Conservation (phyloP, 441 rosid species). For the Populus hybrid region DNA sequence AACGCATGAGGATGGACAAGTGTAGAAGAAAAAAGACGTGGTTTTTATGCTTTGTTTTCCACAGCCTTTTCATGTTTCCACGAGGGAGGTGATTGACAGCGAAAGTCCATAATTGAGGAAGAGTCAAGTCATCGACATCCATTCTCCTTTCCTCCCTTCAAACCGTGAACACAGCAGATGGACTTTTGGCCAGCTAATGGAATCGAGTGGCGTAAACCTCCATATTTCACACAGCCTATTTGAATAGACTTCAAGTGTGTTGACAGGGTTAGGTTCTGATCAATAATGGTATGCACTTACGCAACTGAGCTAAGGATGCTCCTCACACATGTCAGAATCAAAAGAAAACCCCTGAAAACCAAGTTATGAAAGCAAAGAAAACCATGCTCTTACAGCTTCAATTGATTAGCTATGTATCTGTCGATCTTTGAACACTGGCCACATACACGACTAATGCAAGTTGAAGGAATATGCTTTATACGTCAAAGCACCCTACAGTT, state of each 20-base stretch:
- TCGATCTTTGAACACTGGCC: background rate
- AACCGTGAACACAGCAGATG: background rate
- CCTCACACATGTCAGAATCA: background rate
- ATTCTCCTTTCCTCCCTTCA: background rate
- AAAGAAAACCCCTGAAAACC: background rate
- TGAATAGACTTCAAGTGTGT: background rate
- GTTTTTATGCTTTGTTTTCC: background rate
- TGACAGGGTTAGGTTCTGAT: background rate
- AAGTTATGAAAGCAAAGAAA: background rate
- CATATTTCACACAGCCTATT: background rate
- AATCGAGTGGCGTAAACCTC: background rate
- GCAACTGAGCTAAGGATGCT: background rate
- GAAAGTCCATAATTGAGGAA: background rate
- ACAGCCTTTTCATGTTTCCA: background rate
- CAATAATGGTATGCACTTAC: background rate
- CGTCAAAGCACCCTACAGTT: no score
- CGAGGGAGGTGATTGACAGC: background rate
- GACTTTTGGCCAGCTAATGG: background rate
- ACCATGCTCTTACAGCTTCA: background rate
- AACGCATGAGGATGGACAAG: background rate
- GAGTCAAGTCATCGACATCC: background rate
- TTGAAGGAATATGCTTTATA: no score
- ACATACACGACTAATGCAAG: no score
- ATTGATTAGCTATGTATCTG: background rate
- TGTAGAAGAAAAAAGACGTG: background rate